Base-by-base conservation (phyloP, 2,329 filamentous ascomycete genomes). In the Aschersonia sp. region DNA sequence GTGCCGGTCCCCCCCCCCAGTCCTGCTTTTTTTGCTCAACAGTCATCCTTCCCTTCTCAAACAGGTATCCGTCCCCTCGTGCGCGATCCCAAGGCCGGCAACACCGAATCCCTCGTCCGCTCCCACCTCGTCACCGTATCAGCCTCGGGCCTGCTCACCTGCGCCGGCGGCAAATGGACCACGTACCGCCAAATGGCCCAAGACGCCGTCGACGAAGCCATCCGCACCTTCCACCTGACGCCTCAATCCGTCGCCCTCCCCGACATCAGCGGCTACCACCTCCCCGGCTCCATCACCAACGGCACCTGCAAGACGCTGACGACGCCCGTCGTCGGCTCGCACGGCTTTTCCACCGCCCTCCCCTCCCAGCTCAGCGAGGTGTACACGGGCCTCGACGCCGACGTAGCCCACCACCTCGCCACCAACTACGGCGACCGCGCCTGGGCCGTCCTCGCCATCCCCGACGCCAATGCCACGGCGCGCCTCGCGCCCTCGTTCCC, bases 181-280 rank as follows among this genome's bases (percentile, higher is more conserved):
- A 92, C 85, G 9, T 92, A 91, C 67, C 83, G 85, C 48, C 84
- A 89, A 61, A 92, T 92, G 86, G 83, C 86, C 47, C 84, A 92
- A 63, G 85, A 91, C 58, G 84, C 84, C 45, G 85, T 92, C 51
- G 85, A 91, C 59, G 81, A 87, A 58, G 85, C 85, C 31, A 74
- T 89, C 65, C 69, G 73, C 52, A 70, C 75, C 46, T 89, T 87
- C 61, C 61, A 69, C 40, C 72, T 89, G 31, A 64, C 69, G 46
- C 67, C 82, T 4, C 63, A 64, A 6, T 64, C 73, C 30, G 59
- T 82, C 10, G 50, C 66, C 28, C 65, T 79, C 47, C 79, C 82
- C 9, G 77, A 82, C 49, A 77, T 89, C 54, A 82, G 77, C 58
- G 84, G 84, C 52, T 80, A 78, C 43, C 74, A 78, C 45, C 65